Evolutionary conservation across 169 alveolate species (phyloP).

Genomic region (Babesia ovis): DNA sequence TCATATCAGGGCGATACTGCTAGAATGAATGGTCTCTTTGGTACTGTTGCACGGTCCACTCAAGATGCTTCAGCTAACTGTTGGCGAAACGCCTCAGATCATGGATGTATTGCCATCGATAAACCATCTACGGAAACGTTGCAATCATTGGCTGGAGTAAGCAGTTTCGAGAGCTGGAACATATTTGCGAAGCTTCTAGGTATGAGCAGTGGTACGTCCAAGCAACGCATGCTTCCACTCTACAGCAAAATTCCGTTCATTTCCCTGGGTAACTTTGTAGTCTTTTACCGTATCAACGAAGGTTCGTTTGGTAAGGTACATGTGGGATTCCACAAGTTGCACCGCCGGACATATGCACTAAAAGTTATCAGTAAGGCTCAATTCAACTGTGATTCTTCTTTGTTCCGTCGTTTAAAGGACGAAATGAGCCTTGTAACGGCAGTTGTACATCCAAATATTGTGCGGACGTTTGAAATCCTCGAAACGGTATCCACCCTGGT

Average conservation of each 20-base stretch:
- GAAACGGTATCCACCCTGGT: slow-evolving; percentile 79
- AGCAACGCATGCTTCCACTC: slow-evolving; percentile 31
- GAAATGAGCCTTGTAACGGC: slow-evolving; percentile 74
- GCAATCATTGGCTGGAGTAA: not conserved
- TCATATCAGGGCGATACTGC: not conserved
- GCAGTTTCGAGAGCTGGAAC: slow-evolving; percentile 11
- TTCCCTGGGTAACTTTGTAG: slow-evolving; percentile 67
- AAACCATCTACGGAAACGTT: not conserved
- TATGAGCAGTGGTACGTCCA: not conserved
- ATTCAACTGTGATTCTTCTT: slow-evolving; percentile 63
- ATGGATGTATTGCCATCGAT: not conserved
- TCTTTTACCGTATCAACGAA: slow-evolving; percentile 73
- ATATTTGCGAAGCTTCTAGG: not conserved
- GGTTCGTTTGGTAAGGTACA: slow-evolving; percentile 80
- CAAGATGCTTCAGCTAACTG: not conserved
- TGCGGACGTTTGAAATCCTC: slow-evolving; percentile 72
- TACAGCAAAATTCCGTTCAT: slow-evolving; percentile 63
- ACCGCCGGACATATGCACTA: slow-evolving; percentile 67
- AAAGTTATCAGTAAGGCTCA: slow-evolving; percentile 73
- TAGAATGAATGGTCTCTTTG: not conserved
- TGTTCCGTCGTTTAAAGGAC: slow-evolving; percentile 70
- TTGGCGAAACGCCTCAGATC: not conserved
- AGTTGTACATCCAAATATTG: slow-evolving; percentile 79
- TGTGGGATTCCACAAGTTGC: slow-evolving; percentile 66
- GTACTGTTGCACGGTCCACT: not conserved